phyloP scores from a whole-genome alignment of 257 asterid genomes.

The Jacaranda mimosifolia region DNA sequence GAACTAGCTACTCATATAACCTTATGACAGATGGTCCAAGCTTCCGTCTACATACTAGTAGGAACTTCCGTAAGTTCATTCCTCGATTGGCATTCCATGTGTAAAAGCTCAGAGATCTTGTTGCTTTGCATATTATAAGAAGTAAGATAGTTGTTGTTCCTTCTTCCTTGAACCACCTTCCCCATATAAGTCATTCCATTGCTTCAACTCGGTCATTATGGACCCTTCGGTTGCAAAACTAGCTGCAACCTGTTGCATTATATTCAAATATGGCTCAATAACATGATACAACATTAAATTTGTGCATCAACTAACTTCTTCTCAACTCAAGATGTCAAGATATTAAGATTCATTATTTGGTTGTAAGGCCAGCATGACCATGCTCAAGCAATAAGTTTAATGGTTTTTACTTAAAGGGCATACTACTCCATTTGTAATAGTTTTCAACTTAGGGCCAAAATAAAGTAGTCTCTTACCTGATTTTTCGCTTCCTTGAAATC shows the following conservation, averaged over 20 bases:
- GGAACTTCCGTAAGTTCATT: not conserved
- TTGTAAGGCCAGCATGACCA: not conserved
- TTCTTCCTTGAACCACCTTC: constrained; percentile 91
- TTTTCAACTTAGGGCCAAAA: not conserved
- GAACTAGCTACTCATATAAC: too few species aligned
- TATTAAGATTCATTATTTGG: not conserved
- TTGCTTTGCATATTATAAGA: constrained; percentile 49
- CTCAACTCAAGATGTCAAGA: not conserved
- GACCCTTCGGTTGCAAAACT: constrained; percentile 80
- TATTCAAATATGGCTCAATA: not conserved
- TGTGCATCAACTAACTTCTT: not conserved
- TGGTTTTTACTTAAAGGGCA: not conserved
- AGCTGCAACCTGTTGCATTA: constrained; percentile 69
- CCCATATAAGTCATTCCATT: constrained; percentile 77
- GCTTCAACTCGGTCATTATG: constrained; percentile 73
- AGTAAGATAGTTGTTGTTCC: constrained; percentile 79
- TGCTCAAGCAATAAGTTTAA: not conserved
- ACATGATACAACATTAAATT: not conserved
- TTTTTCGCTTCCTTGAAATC: constrained; percentile 81
- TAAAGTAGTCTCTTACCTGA: constrained; percentile 55
- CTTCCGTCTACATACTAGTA: not conserved
- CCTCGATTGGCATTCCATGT: not conserved
- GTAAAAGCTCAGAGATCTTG: not conserved
- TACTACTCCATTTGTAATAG: not conserved
- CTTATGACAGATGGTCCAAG: too few species aligned